Conservation (phyloP, 2,329 filamentous ascomycete genomes). For the Aspergillus alliaceus region DNA sequence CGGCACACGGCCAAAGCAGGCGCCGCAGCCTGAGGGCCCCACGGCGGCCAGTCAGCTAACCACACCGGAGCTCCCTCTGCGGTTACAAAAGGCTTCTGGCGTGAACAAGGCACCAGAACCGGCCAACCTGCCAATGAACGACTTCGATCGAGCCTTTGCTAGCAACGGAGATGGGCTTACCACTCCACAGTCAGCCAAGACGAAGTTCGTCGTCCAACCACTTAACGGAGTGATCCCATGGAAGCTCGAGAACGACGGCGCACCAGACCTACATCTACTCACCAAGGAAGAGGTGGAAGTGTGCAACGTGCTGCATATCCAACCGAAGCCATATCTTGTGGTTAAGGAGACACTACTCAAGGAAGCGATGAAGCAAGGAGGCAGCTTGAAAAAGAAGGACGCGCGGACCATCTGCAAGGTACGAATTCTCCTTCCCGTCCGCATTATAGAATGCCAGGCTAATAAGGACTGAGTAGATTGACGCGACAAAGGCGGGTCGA, state of each 20-base stretch:
- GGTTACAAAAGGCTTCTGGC: constrained; percentile 48
- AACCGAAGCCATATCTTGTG: constrained; percentile 91
- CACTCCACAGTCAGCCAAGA: constrained; percentile 42
- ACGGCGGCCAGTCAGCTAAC: constrained; percentile 75
- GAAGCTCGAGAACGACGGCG: constrained; percentile 70
- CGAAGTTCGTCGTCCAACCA: constrained; percentile 54
- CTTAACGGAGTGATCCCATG: constrained; percentile 52
- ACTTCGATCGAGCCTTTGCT: constrained; percentile 54
- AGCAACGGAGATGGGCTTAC: constrained; percentile 48
- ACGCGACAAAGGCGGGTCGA: constrained; percentile 78
- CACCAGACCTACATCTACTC: constrained; percentile 77
- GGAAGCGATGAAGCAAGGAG: constrained; percentile 86
- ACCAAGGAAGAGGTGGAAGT: constrained; percentile 81
- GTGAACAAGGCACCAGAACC: constrained; percentile 33
- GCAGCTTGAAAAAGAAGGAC: constrained; percentile 88
- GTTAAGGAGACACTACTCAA: constrained; percentile 92
- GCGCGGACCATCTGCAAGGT: constrained; percentile 77
- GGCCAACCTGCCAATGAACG: constrained; percentile 44
- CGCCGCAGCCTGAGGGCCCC: constrained; percentile 67
- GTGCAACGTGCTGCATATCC: constrained; percentile 78
- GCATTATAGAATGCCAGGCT: background rate
- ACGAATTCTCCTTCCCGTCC: background rate
- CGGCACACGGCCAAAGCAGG: constrained; percentile 69
- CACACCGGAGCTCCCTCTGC: constrained; percentile 73
- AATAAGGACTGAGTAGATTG: constrained; percentile 54